Base-by-base conservation (phyloP, 768 basidiomycete species). In the Boletus coccyginus region DNA sequence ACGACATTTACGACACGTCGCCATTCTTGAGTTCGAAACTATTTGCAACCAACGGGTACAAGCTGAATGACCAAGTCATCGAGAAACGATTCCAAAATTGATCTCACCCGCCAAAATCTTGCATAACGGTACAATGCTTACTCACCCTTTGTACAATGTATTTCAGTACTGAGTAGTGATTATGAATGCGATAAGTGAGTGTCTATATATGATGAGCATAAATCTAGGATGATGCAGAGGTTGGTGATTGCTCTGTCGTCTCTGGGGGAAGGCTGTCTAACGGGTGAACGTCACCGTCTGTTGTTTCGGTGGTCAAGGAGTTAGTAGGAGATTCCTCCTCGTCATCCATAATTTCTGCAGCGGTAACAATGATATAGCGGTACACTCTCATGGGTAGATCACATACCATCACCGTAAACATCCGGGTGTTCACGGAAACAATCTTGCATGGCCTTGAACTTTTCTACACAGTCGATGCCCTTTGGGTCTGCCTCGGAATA, bases 351-450 rank as follows among this genome's bases (percentile, higher is more conserved):
- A 87, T 84, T 76, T 88, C 86, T 87, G 46, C 27, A 41, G 44
- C 27, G 5, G 27, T 38, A 47, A 29, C 36, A 45, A 29, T 60
- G 40, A 64, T 52, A 55, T 31, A 46, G 50, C 50, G 19, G 50
- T 4, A 44, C 10, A n/a, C 6, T 40, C 17, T 17, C 56, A 50
- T 50, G 50, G 6, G 40, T 24, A 52, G 43, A 38, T 38, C 14
- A 72, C 90, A 58, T 73, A 94, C 94, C 94, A 61, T 93, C 91
- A 16, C 87, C 92, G 70, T 98, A 98, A n/a, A 93, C 80, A 27
- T 98, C 95, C 0, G 96, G 96, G 72, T 98, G 92, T 56, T 84
- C 87, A 64, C 94, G 84, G 81, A 99, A 98, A 80, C 97, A 99
- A 52, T 88, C 86, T 68, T 99, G 97, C 97, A 99, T 99, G 19